Conservation (phyloP, 2,329 filamentous ascomycete genomes). For the Epichloe hybrida region DNA sequence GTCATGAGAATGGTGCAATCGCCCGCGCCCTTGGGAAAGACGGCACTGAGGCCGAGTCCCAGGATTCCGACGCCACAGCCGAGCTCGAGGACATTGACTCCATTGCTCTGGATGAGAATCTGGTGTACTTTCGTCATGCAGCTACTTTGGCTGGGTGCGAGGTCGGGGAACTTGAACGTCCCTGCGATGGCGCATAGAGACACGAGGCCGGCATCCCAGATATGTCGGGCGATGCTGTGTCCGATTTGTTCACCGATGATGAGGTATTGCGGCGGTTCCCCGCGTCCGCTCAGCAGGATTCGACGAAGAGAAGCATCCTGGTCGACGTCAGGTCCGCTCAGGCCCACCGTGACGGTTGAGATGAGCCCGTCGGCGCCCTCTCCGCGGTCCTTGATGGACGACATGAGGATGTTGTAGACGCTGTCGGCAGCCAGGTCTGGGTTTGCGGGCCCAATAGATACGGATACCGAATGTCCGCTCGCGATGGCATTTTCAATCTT, state of each 20-base stretch:
- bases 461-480: constrained; percentile 12
- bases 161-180: constrained; percentile 14
- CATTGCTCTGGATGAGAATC: constrained; percentile 13
- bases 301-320: constrained; percentile 17
- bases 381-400: constrained; percentile 10
- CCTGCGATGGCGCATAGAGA: constrained; percentile 22
- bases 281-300: constrained; percentile 14
- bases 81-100: constrained; percentile 37
- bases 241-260: constrained; percentile 43
- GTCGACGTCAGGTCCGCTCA: constrained; percentile 15
- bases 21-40: constrained; percentile 14
- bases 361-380: constrained; percentile 22
- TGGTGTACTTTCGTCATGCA: constrained; percentile 19
- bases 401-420: constrained; percentile 13
- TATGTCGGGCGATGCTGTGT: constrained; percentile 45
- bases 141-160: constrained; percentile 13
- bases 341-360: constrained; percentile 28
- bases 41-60: constrained; percentile 33
- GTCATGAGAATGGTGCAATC: constrained; percentile 35
- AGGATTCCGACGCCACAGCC: constrained; percentile 44
- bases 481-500: constrained; percentile 14
- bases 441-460: constrained; percentile 15
- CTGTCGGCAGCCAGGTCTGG: constrained; percentile 15
- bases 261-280: constrained; percentile 16
- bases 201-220: constrained; percentile 44